Conservation (phyloP, 371 early-diverging fungal species). For the Ordospora pajunii region DNA sequence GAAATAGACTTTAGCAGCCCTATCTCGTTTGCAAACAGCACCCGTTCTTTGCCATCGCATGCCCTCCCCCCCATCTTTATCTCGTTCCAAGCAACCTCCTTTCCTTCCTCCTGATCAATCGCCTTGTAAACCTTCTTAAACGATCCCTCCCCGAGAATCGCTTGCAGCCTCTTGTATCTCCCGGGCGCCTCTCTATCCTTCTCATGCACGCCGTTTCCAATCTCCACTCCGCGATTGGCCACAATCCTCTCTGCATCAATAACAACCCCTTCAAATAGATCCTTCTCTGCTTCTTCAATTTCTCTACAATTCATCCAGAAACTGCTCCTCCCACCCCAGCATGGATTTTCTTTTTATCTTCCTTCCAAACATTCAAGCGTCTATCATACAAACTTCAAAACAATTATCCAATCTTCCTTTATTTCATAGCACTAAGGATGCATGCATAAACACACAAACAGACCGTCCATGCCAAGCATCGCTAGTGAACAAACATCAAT, state of each 20-base stretch:
- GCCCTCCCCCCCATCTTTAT: constrained; percentile 65
- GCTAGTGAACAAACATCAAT: neutral
- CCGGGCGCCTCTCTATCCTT: neutral
- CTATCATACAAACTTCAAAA: neutral
- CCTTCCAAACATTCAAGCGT: neutral
- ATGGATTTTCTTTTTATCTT: constrained; percentile 4
- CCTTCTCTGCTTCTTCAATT: constrained; percentile 13
- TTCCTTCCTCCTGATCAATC: constrained; percentile 75
- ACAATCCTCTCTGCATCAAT: constrained; percentile 27
- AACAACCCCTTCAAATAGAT: constrained; percentile 25
- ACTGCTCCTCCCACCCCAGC: neutral
- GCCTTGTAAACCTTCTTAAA: constrained; percentile 77
- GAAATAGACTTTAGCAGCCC: constrained; percentile 67
- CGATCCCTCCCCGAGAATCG: constrained; percentile 70
- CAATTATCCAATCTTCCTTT: neutral
- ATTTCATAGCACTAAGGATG: neutral
- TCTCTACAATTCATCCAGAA: constrained; percentile 13
- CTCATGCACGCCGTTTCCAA: neutral
- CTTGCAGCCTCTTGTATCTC: constrained; percentile 58
- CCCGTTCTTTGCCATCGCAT: constrained; percentile 66
- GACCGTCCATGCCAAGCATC: neutral
- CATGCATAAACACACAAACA: neutral
- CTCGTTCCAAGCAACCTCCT: constrained; percentile 81
- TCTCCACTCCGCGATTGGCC: neutral
- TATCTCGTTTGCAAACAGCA: constrained; percentile 65